phyloP scores from a whole-genome alignment of 2,329 filamentous ascomycete species.

The Sporothrix euskadiensis region DNA sequence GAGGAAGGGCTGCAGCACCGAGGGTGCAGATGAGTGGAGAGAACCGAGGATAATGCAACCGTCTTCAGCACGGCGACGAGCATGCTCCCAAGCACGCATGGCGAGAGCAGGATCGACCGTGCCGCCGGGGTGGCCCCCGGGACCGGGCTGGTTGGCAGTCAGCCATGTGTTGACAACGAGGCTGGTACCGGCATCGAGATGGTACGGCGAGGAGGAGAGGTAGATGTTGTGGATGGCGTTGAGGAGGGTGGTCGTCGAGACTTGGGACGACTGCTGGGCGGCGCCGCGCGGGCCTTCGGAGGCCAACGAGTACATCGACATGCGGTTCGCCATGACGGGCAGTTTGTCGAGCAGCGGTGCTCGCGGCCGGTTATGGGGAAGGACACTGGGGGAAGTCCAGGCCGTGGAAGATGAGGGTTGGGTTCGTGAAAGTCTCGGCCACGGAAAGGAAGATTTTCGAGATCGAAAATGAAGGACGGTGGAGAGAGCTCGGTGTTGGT shows the following conservation, averaged over 20 bases:
- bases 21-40: slow-evolving; percentile 84
- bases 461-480: background rate
- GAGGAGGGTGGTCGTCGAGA: slow-evolving; percentile 89
- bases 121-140: slow-evolving; percentile 69
- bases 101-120: slow-evolving; percentile 80
- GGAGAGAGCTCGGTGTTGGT: background rate
- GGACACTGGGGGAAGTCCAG: slow-evolving; percentile 11
- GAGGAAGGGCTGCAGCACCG: slow-evolving; percentile 78
- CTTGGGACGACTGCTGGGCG: slow-evolving; percentile 71
- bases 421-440: background rate
- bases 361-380: slow-evolving; percentile 20
- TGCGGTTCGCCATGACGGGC: slow-evolving; percentile 58
- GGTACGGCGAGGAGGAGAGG: slow-evolving; percentile 76
- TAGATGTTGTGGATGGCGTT: slow-evolving; percentile 92
- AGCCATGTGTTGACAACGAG: slow-evolving; percentile 95
- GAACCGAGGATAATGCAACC: slow-evolving; percentile 88
- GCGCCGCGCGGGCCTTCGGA: slow-evolving; percentile 61
- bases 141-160: slow-evolving; percentile 70
- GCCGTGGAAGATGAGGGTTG: slow-evolving; percentile 31
- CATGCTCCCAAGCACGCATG: slow-evolving; percentile 91
- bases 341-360: slow-evolving; percentile 27
- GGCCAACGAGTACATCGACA: slow-evolving; percentile 69
- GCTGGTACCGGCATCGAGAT: slow-evolving; percentile 85
- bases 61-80: slow-evolving; percentile 89
- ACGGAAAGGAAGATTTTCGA: background rate